Evolutionary conservation across 2,329 filamentous ascomycete genomes (phyloP).

Genomic region (Lachnellula hyalina): DNA sequence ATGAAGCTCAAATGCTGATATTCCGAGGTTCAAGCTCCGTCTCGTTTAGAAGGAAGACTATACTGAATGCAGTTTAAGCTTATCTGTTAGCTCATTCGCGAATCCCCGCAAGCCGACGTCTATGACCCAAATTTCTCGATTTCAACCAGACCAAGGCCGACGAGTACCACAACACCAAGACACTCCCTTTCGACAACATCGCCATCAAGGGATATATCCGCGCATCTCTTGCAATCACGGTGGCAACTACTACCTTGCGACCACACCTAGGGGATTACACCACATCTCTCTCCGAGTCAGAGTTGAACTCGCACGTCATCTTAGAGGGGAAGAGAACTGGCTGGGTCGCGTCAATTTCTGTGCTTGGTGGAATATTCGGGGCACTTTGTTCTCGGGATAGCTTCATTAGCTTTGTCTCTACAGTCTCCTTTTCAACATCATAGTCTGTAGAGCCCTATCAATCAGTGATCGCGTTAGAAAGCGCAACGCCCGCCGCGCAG

Average conservation of each 20-base stretch:
- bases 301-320: no score
- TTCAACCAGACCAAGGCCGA: neutral
- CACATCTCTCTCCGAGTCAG: no score
- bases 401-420: constrained; percentile 20
- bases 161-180: neutral
- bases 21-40: constrained; percentile 2
- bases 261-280: neutral
- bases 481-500: constrained; percentile 12
- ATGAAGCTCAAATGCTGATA: neutral
- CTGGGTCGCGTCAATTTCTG: neutral
- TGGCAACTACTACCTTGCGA: constrained; percentile 8
- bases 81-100: neutral
- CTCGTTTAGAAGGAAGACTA: neutral
- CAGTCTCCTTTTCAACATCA: constrained; percentile 13
- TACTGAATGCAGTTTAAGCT: no score
- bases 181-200: constrained; percentile 6
- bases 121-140: neutral
- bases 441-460: constrained; percentile 29
- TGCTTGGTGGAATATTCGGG: neutral
- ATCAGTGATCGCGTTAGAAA: constrained; percentile 30
- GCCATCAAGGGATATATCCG: neutral
- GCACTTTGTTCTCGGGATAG: constrained; percentile 15
- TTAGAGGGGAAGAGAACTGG: neutral
- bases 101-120: constrained; percentile 6
- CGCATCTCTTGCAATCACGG: constrained; percentile 6